Evolutionary conservation across 2,329 filamentous ascomycete genomes (phyloP).

Genomic region (Byssoonygena ceratinophila): DNA sequence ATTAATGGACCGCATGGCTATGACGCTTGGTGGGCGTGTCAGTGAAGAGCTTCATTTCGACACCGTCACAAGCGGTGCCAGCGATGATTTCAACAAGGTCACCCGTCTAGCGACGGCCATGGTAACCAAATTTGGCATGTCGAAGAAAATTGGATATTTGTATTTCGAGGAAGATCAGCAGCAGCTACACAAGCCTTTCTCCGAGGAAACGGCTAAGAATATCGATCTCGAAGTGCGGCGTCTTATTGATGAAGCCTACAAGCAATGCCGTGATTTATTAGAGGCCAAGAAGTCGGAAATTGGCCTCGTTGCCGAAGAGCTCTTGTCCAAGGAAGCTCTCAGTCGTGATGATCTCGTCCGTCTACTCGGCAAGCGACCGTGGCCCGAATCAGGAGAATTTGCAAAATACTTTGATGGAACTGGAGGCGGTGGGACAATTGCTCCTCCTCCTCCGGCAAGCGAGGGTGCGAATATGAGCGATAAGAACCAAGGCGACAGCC

Average conservation of each 20-base stretch:
- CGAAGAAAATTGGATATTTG: slow-evolving; percentile 79
- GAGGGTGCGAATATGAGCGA: slow-evolving; percentile 9
- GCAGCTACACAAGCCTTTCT: slow-evolving; percentile 87
- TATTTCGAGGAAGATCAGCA: slow-evolving; percentile 78
- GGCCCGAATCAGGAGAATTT: slow-evolving; percentile 78
- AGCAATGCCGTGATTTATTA: slow-evolving; percentile 75
- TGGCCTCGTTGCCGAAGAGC: slow-evolving; percentile 81
- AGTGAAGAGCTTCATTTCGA: slow-evolving; percentile 95
- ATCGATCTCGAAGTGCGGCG: slow-evolving; percentile 87
- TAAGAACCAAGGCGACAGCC: neutral
- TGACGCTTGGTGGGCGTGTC: slow-evolving; percentile 92
- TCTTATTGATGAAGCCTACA: slow-evolving; percentile 86
- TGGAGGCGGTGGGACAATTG: slow-evolving; percentile 27
- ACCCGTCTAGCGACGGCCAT: slow-evolving; percentile 91
- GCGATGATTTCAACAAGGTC: slow-evolving; percentile 97
- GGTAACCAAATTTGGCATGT: slow-evolving; percentile 99
- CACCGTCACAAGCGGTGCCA: slow-evolving; percentile 87
- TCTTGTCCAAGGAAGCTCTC: slow-evolving; percentile 83
- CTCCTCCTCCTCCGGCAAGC: slow-evolving; percentile 16
- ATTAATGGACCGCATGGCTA: slow-evolving; percentile 98
- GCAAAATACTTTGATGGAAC: slow-evolving; percentile 75
- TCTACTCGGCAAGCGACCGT: slow-evolving; percentile 73
- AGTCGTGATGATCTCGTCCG: slow-evolving; percentile 85
- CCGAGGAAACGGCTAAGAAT: slow-evolving; percentile 79
- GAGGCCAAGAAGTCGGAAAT: slow-evolving; percentile 79